Evolutionary conservation across 2,329 filamentous ascomycete genomes (phyloP).

Genomic region (Curvularia sp.): DNA sequence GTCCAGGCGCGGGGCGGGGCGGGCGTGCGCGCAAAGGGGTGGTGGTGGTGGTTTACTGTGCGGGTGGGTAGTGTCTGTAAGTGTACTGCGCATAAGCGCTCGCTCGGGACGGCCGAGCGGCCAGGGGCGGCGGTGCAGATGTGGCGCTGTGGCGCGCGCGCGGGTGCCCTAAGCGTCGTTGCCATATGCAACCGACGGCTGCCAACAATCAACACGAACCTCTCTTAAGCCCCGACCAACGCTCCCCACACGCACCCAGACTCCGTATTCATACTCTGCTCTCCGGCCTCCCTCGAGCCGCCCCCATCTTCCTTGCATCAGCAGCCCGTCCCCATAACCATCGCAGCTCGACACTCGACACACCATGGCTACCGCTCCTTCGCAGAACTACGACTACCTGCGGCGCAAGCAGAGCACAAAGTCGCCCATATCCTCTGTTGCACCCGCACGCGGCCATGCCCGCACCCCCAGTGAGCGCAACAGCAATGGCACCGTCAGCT

Average conservation of each 20-base stretch:
- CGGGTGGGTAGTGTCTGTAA: background rate
- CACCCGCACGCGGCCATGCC: slow-evolving; percentile 51
- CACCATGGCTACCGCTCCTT: slow-evolving; percentile 40
- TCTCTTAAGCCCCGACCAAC: slow-evolving; percentile 26
- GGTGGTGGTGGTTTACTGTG: background rate
- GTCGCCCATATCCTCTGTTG: slow-evolving; percentile 40
- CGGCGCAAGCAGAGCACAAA: slow-evolving; percentile 63
- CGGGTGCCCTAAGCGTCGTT: slow-evolving; percentile 22
- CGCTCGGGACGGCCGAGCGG: slow-evolving; percentile 7
- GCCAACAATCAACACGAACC: slow-evolving; percentile 28
- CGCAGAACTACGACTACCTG: slow-evolving; percentile 63
- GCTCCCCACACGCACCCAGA: slow-evolving; percentile 20
- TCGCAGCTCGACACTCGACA: background rate
- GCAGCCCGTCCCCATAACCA: background rate
- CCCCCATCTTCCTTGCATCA: background rate
- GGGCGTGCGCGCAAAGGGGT: background rate
- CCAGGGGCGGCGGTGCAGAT: slow-evolving; percentile 17
- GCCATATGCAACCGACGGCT: slow-evolving; percentile 25
- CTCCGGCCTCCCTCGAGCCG: slow-evolving; percentile 7
- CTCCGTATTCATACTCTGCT: slow-evolving; percentile 37
- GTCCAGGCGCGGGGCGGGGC: slow-evolving; percentile 15
- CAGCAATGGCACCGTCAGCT: slow-evolving; percentile 91
- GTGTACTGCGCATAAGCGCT: background rate
- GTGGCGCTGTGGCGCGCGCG: slow-evolving; percentile 20
- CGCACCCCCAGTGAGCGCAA: slow-evolving; percentile 68